Base-by-base conservation (phyloP, 192 early-diverging fungal genomes). In the Coemansia sp. region DNA sequence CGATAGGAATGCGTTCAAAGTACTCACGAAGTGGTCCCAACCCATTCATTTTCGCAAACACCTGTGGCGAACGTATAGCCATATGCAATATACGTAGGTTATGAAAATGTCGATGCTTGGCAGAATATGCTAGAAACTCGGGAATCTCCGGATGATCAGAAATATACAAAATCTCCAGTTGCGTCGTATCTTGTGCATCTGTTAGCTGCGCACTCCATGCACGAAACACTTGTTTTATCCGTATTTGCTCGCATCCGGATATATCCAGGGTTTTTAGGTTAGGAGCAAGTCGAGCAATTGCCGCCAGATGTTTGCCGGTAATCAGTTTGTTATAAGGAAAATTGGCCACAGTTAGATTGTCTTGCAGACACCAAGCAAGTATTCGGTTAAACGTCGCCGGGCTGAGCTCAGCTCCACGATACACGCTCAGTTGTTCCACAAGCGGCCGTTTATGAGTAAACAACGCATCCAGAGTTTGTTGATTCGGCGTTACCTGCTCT, bases 121-220 rank as follows among this genome's bases (percentile, higher is more conserved):
- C 48, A 54, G 72, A 68, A 59, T 75, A 80, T 6, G 72, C 69
- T 14, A 80, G 48, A 22, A 80, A 58, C 65, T 75, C 72, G 11
- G 68, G 69, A 22, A 75, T 61, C 56, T 63, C 77, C 0, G 77
- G 77, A 17, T 80, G 77, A 56, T 80, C 77, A 48, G 71, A 66
- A 25, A 80, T 58, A 29, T 69, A 66, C 36, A 80, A 63, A 29
- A 59, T 50, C 49, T 80, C 72, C 20, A 80, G 58, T 7, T 17
- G 4, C 10, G 77, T 68, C 42, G 66, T 29, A 29, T 57, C 68
- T 12, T 60, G 56, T 7, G 66, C 56, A n/a, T 73, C 76, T 0
- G 63, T 25, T 1, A 80, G 65, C 20, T 40, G 56, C 6, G 68
- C n/a, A 14, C 50, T 55, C 72, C 72, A 80, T 10, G 77, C 72